These are phyloP conservation scores for Hypoxylon perforatum DNA, from an alignment of 495 filamentous ascomycete genomes.

Conservation along the genomic window DNA sequence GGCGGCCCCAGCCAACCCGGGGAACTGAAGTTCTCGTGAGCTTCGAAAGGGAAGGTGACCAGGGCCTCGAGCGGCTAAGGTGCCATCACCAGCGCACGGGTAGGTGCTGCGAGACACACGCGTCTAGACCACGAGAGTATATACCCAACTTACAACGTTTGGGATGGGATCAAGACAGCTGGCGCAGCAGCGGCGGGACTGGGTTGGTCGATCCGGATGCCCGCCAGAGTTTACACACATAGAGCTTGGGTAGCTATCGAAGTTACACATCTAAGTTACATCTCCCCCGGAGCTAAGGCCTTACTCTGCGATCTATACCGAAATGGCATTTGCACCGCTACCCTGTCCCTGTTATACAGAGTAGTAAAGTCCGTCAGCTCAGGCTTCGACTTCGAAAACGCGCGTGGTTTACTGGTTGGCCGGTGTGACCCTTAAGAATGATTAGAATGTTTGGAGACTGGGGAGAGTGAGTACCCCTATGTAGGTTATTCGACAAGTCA, in stretches of 20 bases:
- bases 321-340: background rate
- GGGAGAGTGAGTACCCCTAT: background rate
- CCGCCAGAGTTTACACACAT: background rate
- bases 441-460: slow-evolving; percentile 22
- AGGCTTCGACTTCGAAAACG: background rate
- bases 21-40: slow-evolving; percentile 43
- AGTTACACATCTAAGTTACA: slow-evolving; percentile 37
- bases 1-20: slow-evolving; percentile 20
- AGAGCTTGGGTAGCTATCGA: slow-evolving; percentile 16
- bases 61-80: slow-evolving; percentile 32
- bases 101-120: slow-evolving; percentile 28
- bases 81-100: slow-evolving; percentile 34
- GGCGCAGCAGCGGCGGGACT: slow-evolving; percentile 15
- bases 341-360: background rate
- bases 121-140: slow-evolving; percentile 40
- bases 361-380: background rate
- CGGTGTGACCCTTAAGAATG: slow-evolving; percentile 33
- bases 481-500: slow-evolving; percentile 11
- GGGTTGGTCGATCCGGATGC: background rate
- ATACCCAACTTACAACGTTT: background rate
- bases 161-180: slow-evolving; percentile 1
- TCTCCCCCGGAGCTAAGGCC: slow-evolving; percentile 27
- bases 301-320: slow-evolving; percentile 26
- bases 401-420: slow-evolving; percentile 34
- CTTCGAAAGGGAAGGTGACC: slow-evolving; percentile 42